These are phyloP conservation scores for Spathaspora sp. DNA, from an alignment of 1,139 yeast genomes.

Conservation along the genomic window DNA sequence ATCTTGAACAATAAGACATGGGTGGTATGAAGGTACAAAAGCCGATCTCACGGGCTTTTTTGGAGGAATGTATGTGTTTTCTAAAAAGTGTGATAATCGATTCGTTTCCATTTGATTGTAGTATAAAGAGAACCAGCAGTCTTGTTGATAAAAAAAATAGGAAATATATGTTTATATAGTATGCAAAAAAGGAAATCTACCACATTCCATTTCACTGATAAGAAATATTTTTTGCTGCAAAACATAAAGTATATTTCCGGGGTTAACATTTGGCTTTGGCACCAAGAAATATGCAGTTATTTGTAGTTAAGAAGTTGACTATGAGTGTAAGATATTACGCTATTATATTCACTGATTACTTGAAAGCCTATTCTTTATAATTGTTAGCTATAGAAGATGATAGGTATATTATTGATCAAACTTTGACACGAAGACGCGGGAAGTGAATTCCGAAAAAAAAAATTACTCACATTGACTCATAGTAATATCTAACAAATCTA, in stretches of 20 bases:
- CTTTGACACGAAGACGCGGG: not conserved
- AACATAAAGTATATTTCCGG: not conserved
- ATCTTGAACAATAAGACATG: slow-evolving; percentile 47
- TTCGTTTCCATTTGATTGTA: slow-evolving; percentile 27
- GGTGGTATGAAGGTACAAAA: slow-evolving; percentile 40
- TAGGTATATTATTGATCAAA: not conserved
- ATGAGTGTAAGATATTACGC: not conserved
- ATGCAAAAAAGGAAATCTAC: not conserved
- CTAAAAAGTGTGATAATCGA: slow-evolving; percentile 26
- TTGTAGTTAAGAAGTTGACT: not conserved
- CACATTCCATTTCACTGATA: slow-evolving; percentile 2
- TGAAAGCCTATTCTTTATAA: not conserved
- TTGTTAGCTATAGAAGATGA: not conserved
- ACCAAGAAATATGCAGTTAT: not conserved
- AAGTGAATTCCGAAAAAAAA: slow-evolving; percentile 2
- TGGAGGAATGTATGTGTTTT: slow-evolving; percentile 38
- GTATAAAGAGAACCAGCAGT: not conserved
- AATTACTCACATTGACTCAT: slow-evolving; percentile 5
- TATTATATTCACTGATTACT: not conserved
- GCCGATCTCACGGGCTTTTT: slow-evolving; percentile 11
- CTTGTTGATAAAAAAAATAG: not conserved
- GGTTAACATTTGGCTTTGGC: not conserved
- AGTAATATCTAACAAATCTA: slow-evolving; percentile 6
- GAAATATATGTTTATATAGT: not conserved
- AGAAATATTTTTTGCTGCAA: slow-evolving; percentile 3